Evolutionary conservation across 495 filamentous ascomycete genomes (phyloP).

Genomic region (Parathielavia hyrcaniae): DNA sequence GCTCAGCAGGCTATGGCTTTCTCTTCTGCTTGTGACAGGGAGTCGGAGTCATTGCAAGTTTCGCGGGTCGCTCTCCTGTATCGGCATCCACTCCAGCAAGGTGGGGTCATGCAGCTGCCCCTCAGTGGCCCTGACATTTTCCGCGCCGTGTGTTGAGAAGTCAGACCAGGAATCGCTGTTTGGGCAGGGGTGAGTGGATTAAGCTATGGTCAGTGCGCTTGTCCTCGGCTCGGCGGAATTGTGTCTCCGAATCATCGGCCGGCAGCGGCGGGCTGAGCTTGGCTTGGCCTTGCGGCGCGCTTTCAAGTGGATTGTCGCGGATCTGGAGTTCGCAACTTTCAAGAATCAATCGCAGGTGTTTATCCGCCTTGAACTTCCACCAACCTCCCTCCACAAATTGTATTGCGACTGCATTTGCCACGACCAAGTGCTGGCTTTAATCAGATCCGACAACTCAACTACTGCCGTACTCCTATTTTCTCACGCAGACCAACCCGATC

Average conservation of each 20-base stretch:
- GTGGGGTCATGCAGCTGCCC: slow-evolving; percentile 13
- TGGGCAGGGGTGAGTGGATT: slow-evolving; percentile 11
- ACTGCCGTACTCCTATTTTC: not conserved
- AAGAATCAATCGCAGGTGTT: not conserved
- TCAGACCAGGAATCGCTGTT: slow-evolving; percentile 1
- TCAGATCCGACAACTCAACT: not conserved
- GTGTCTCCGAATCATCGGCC: slow-evolving; percentile 11
- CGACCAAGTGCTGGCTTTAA: not conserved
- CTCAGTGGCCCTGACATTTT: slow-evolving; percentile 7
- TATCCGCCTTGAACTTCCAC: not conserved
- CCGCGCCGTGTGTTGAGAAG: not conserved
- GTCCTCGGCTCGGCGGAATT: slow-evolving; percentile 16
- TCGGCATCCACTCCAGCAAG: slow-evolving; percentile 11
- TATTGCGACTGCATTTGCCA: not conserved
- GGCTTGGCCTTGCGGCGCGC: not conserved
- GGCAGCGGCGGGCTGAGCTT: not conserved
- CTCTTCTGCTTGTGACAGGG: not conserved
- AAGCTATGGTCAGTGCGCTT: slow-evolving; percentile 31
- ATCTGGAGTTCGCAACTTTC: not conserved
- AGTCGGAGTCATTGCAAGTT: slow-evolving; percentile 15
- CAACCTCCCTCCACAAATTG: not conserved
- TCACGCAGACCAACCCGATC: not conserved
- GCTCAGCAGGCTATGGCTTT: not conserved
- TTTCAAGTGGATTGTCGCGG: not conserved
- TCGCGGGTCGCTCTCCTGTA: slow-evolving; percentile 12